A percentile compares a stretch with the other conserved stretches of the same genome.
phyloP scores from a whole-genome alignment of 192 early-diverging fungal species.

The Rhizophagus clarus region DNA sequence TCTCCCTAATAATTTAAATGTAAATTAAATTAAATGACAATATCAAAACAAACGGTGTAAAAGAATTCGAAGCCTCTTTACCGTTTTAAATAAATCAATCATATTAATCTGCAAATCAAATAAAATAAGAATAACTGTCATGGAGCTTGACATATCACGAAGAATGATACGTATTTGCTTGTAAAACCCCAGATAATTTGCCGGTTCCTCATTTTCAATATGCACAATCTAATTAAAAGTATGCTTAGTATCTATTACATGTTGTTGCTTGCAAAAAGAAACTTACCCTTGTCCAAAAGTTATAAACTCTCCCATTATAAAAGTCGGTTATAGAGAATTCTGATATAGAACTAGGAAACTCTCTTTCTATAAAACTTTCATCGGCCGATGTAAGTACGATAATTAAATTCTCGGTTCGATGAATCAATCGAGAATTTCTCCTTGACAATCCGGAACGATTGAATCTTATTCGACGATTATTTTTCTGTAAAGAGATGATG shows the following conservation, averaged over 20 bases:
- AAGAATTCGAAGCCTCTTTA: background rate
- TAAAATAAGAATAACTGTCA: background rate
- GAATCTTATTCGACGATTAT: background rate
- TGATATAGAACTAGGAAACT: background rate
- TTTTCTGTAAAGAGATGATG: background rate
- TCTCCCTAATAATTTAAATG: background rate
- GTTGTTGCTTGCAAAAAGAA: background rate
- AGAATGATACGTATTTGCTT: background rate
- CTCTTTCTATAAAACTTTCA: background rate
- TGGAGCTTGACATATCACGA: slow-evolving; percentile 3
- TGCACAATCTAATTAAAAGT: background rate
- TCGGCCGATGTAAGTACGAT: background rate
- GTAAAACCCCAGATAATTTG: background rate
- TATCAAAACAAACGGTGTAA: too few relatives aligned
- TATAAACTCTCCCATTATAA: background rate
- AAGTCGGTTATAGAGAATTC: background rate
- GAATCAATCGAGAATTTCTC: background rate
- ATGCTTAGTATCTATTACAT: background rate
- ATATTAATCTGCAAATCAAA: background rate
- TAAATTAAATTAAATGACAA: background rate
- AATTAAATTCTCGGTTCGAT: background rate
- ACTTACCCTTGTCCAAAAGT: slow-evolving; percentile 14
- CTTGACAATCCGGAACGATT: background rate
- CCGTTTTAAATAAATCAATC: background rate
- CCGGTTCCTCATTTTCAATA: background rate